Evolutionary conservation across 306 rosid genomes (phyloP).

Genomic region (Casuarina equisetifolia): DNA sequence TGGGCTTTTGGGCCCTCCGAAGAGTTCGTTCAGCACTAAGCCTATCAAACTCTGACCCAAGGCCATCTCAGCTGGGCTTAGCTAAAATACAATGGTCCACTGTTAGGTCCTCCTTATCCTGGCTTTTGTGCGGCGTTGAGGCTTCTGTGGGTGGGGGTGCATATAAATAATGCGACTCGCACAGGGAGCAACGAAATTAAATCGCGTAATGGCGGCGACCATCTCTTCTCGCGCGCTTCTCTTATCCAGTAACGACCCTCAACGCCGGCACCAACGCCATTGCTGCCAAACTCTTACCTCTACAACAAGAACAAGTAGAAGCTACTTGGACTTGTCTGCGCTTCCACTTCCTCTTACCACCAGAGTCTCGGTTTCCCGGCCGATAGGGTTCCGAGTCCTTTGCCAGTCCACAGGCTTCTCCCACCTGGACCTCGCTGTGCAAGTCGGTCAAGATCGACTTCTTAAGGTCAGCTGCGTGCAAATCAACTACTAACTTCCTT

Average conservation of each 20-base stretch:
- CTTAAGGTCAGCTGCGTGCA: constrained; percentile 41
- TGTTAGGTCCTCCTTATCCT: too few species aligned
- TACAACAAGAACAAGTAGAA: constrained; percentile 14
- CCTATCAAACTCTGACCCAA: too few species aligned
- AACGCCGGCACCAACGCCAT: constrained; percentile 11
- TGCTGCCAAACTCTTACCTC: constrained; percentile 4
- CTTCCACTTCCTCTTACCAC: constrained; percentile 8
- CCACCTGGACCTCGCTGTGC: constrained; percentile 41
- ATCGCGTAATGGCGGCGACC: constrained; percentile 59
- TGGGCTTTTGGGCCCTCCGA: too few species aligned
- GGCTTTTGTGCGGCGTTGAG: too few species aligned
- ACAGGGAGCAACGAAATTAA: not conserved
- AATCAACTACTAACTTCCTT: not conserved
- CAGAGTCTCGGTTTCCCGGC: constrained; percentile 22
- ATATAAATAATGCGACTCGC: not conserved
- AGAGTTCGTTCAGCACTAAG: too few species aligned
- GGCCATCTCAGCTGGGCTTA: too few species aligned
- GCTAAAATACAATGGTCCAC: too few species aligned
- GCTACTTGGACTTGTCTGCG: constrained; percentile 28
- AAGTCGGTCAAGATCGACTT: constrained; percentile 76
- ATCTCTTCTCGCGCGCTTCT: constrained; percentile 53
- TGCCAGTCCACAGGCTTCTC: constrained; percentile 41
- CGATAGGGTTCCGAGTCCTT: constrained; percentile 26
- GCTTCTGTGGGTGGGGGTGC: too few species aligned
- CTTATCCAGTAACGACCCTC: constrained; percentile 61